Evolutionary conservation across 1,284 basidiomycete genomes (phyloP).

Genomic region (Melanopsichium pennsylvanicum): DNA sequence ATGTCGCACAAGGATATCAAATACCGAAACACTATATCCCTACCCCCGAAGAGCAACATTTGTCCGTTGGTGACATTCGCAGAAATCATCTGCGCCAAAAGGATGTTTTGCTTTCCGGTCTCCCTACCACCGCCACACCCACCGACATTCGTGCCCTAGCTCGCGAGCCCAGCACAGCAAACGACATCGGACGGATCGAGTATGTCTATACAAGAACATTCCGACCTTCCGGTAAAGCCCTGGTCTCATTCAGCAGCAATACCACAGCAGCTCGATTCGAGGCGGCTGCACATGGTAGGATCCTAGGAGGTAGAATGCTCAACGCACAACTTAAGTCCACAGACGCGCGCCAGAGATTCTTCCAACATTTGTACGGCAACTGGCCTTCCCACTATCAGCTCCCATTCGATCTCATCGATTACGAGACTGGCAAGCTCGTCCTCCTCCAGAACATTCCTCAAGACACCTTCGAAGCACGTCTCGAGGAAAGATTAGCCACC

Average conservation of each 20-base stretch:
- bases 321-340: conserved; percentile 2
- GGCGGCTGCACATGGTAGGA: conserved; percentile 8
- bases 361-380: conserved; percentile 4
- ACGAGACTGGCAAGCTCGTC: conserved; percentile 42
- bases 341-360: neutral
- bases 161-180: conserved; percentile 6
- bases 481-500: conserved; percentile 40
- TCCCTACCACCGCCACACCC: conserved; percentile 31
- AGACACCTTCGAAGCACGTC: conserved; percentile 42
- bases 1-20: neutral
- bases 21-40: neutral
- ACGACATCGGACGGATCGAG: conserved; percentile 31
- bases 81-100: conserved; percentile 1
- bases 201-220: conserved; percentile 27
- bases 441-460: conserved; percentile 45
- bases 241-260: conserved; percentile 23
- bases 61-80: neutral
- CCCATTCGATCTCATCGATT: conserved; percentile 38
- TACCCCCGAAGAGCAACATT: neutral
- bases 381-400: conserved; percentile 21
- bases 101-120: conserved; percentile 19
- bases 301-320: conserved; percentile 27
- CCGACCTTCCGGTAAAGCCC: conserved; percentile 14
- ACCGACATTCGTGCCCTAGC: conserved; percentile 27
- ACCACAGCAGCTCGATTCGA: conserved; percentile 15